Evolutionary conservation across 140 eudicot genomes (phyloP), one percentile per base, ranked within the genome.

Genomic region (Ambrosia hybrid): DNA sequence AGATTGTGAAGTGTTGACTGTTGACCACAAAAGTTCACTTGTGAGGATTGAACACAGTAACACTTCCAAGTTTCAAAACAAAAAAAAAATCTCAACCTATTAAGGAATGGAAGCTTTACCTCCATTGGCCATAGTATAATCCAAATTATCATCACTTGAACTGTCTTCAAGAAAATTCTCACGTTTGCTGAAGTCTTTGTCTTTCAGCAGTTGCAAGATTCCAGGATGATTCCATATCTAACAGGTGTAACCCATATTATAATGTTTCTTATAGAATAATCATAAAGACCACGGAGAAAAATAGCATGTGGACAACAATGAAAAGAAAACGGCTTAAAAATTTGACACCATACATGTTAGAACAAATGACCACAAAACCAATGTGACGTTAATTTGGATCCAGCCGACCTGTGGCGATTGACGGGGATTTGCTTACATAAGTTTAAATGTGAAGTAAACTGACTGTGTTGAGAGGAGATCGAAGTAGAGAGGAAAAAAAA

Each of bases 201-300:
- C 80, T 65, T 86, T 83, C 91, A 88, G 76, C 77, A 88, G 70
- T 83, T 85, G 91, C 87, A 94, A 77, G 70, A 94, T 83, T 80
- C 97, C 84, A 64, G 99, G 99, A 86, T 94, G 99, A 82, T 90
- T 94, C 97, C 99, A 94, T 79, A 93, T 90, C 99, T 94, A 76
- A 26, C 76, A 63, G 65, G 41, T 68, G 58, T 21, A 72, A 61
- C 9, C 69, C 79, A 62, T 38, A 70, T 37, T 9, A 49, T 5
- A 51, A 45, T 16, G 52, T 21, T 65, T 36, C 49, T 58, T 65
- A 65, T 4, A 65, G 30, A 9, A 70, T 38, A 30, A 38, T 21
- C 14, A 55, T 36, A 67, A 67, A 51, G 53, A 46, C 8, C 66
- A 68, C 30, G 3, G 8, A 62, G 65, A 13, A 39, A 63, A 48